Conservation (phyloP, 306 rosid genomes). For the Vigna radiata region DNA sequence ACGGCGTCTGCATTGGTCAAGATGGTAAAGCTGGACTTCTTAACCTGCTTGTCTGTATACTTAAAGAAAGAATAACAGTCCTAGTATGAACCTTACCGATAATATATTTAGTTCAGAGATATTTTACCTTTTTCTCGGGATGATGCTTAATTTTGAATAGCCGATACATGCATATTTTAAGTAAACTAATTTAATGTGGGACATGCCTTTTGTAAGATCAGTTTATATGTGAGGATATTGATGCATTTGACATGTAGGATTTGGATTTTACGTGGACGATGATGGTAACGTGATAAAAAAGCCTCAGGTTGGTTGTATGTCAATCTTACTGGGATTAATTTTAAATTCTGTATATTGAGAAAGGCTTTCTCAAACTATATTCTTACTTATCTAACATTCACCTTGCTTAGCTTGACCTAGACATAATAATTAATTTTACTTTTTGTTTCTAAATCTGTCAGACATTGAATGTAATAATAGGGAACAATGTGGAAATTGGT, state of each 20-base stretch:
- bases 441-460: slow-evolving; percentile 51
- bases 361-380: slow-evolving; percentile 2
- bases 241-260: slow-evolving; percentile 62
- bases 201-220: slow-evolving; percentile 10
- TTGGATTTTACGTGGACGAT: slow-evolving; percentile 83
- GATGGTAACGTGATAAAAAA: slow-evolving; percentile 80
- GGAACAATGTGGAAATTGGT: slow-evolving; percentile 84
- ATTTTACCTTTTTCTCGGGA: slow-evolving; percentile 1
- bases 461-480: slow-evolving; percentile 79
- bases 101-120: slow-evolving; percentile 1
- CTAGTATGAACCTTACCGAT: slow-evolving; percentile 19
- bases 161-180: neutral
- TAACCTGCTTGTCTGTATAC: slow-evolving; percentile 28
- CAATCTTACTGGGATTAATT: neutral
- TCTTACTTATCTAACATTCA: slow-evolving; percentile 25
- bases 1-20: slow-evolving; percentile 94
- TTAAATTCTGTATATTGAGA: slow-evolving; percentile 18
- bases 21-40: slow-evolving; percentile 69
- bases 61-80: slow-evolving; percentile 3
- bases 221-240: slow-evolving; percentile 16
- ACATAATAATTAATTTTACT: neutral
- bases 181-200: slow-evolving; percentile 32
- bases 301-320: slow-evolving; percentile 77
- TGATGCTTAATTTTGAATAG: slow-evolving; percentile 16
- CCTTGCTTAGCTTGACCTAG: slow-evolving; percentile 2